Conservation (phyloP, 208 protist genomes). For the Leishmania braziliensis region DNA sequence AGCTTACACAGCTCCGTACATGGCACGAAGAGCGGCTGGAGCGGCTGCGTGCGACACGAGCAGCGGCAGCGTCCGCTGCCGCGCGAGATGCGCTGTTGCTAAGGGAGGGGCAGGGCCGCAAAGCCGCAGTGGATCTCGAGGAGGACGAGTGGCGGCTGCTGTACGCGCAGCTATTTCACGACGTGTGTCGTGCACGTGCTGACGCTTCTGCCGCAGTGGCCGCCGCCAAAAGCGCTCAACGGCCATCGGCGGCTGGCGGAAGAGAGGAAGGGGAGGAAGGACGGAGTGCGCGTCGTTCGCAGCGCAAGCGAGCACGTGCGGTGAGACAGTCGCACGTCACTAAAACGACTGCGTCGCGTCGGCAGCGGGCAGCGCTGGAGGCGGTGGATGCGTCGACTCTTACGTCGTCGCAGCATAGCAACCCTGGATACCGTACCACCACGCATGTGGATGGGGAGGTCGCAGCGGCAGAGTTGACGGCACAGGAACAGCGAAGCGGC, state of each 20-base stretch:
- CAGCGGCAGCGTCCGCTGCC: slow-evolving; percentile 1
- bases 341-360: slow-evolving; percentile 5
- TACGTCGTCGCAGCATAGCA: slow-evolving; percentile 7
- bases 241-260: not conserved
- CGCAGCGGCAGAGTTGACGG: not conserved
- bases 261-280: not conserved
- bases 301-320: slow-evolving; percentile 10
- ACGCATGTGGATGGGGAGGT: not conserved
- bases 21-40: slow-evolving; percentile 22
- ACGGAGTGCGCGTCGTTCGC: not conserved
- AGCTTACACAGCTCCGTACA: slow-evolving; percentile 23
- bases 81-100: not conserved
- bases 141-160: slow-evolving; percentile 50
- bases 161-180: slow-evolving; percentile 26
- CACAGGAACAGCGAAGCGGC: not conserved
- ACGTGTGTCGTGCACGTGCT: slow-evolving; percentile 22
- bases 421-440: not conserved
- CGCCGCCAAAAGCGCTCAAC: not conserved
- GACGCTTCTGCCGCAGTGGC: slow-evolving; percentile 5
- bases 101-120: slow-evolving; percentile 26
- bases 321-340: not conserved
- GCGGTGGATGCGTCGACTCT: slow-evolving; percentile 19
- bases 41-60: slow-evolving; percentile 9
- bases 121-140: slow-evolving; percentile 38
- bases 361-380: slow-evolving; percentile 18